These are phyloP conservation scores for Cladosporium halotolerans DNA, from an alignment of 2,329 filamentous ascomycete genomes.

Conservation along the genomic window DNA sequence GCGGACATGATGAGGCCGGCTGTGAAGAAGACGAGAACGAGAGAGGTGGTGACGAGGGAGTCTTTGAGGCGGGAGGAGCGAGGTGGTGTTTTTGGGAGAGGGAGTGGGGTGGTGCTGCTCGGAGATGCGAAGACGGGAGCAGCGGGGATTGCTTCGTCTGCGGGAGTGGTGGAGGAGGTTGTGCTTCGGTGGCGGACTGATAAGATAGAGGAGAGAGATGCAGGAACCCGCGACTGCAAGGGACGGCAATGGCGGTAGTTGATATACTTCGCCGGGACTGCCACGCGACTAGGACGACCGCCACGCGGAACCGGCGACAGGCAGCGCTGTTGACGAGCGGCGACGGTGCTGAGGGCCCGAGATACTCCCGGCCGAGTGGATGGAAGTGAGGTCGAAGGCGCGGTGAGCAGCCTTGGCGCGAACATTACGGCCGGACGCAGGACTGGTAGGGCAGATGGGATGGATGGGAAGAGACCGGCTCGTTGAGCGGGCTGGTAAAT, in stretches of 20 bases:
- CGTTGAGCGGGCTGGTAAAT: not conserved
- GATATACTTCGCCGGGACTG: conserved; percentile 1
- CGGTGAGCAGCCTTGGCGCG: conserved; percentile 6
- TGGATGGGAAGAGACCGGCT: conserved; percentile 6
- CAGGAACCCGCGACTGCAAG: not conserved
- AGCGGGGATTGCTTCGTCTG: not conserved
- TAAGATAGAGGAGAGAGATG: conserved; percentile 2
- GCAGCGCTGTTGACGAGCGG: not conserved
- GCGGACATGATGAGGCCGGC: conserved; percentile 54
- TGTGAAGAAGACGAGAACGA: conserved; percentile 44
- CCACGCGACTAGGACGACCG: conserved; percentile 2
- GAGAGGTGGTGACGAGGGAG: conserved; percentile 37
- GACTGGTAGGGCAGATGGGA: not conserved
- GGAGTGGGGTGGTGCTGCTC: conserved; percentile 1
- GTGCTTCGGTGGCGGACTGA: conserved; percentile 8
- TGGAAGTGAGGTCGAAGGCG: conserved; percentile 11
- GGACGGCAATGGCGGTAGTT: not conserved
- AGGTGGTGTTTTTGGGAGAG: not conserved
- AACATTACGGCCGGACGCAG: conserved; percentile 10
- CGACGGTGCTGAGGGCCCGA: not conserved
- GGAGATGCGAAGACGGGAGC: conserved; percentile 1
- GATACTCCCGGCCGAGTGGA: not conserved
- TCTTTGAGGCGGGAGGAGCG: conserved; percentile 3
- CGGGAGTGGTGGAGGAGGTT: not conserved
- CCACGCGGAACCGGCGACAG: conserved; percentile 2